A percentile compares a stretch with the other conserved stretches of the same genome.
Evolutionary conservation across 345 rosid species (phyloP).

Genomic region (Eucalyptus decipiens): DNA sequence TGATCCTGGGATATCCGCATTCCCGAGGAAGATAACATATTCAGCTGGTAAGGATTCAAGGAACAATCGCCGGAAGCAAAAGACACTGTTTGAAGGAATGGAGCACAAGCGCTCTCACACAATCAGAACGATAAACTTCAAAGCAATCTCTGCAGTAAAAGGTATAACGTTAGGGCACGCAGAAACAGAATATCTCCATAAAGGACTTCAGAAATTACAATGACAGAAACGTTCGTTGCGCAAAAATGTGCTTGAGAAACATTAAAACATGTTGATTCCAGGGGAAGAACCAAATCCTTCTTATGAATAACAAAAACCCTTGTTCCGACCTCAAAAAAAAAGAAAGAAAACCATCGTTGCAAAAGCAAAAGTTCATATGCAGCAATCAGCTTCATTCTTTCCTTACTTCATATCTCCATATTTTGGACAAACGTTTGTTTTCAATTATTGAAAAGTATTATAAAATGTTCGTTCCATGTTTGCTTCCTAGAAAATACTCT

Average conservation of each 20-base stretch:
- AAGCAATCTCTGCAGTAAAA: background rate
- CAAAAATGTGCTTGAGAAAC: background rate
- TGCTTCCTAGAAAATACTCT: background rate
- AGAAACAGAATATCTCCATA: background rate
- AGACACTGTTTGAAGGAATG: conserved; percentile 87
- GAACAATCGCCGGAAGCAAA: conserved; percentile 80
- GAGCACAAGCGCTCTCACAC: conserved; percentile 60
- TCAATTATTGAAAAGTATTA: background rate
- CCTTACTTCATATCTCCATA: background rate
- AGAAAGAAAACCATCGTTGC: background rate
- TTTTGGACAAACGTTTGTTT: background rate
- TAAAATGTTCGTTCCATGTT: background rate
- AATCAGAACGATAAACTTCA: too few species aligned
- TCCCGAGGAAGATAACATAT: conserved; percentile 94
- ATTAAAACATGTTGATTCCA: background rate
- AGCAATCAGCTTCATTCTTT: background rate
- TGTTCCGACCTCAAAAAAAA: background rate
- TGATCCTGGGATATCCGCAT: conserved; percentile 84
- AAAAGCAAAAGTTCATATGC: background rate
- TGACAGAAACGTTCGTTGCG: background rate
- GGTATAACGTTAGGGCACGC: background rate
- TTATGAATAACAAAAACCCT: background rate
- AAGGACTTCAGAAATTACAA: background rate
- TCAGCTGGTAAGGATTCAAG: conserved; percentile 96
- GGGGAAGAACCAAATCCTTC: background rate